A percentile compares a stretch with the other conserved stretches of the same genome.
These are phyloP conservation scores for Phaeosphaeriaceae sp. DNA, from an alignment of 2,329 filamentous ascomycete species.

Conservation along the genomic window DNA sequence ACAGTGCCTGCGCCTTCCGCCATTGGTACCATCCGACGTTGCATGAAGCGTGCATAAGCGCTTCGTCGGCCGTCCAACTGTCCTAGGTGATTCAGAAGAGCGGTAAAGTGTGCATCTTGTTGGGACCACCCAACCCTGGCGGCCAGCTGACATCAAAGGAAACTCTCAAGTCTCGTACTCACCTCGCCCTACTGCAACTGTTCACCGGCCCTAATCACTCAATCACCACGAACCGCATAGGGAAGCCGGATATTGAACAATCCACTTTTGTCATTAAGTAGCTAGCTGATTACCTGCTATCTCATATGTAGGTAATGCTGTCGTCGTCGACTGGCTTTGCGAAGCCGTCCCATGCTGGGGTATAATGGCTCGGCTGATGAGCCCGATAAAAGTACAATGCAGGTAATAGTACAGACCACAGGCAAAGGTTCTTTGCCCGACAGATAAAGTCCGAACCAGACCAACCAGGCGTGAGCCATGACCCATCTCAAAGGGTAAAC, in stretches of 20 bases:
- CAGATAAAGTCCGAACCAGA: slow-evolving; percentile 27
- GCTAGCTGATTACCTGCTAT: slow-evolving; percentile 41
- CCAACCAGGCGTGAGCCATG: slow-evolving; percentile 47
- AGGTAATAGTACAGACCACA: slow-evolving; percentile 50
- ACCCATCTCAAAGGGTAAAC: slow-evolving; percentile 37
- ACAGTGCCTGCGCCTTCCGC: slow-evolving; percentile 25
- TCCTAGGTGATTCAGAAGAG: slow-evolving; percentile 46
- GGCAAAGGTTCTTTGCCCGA: slow-evolving; percentile 29
- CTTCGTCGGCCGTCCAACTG: slow-evolving; percentile 29
- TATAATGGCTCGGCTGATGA: slow-evolving; percentile 42
- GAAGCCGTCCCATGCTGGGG: slow-evolving; percentile 31
- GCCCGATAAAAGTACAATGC: slow-evolving; percentile 50
- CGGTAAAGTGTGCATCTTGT: slow-evolving; percentile 47
- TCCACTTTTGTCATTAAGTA: slow-evolving; percentile 46
- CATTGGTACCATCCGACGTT: slow-evolving; percentile 36
- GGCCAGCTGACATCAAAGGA: slow-evolving; percentile 24
- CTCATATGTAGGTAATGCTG: slow-evolving; percentile 35
- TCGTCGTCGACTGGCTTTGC: slow-evolving; percentile 30
- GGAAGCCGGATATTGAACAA: slow-evolving; percentile 18
- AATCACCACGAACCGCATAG: slow-evolving; percentile 8
- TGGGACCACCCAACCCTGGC: slow-evolving; percentile 28
- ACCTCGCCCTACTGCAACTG: slow-evolving; percentile 13
- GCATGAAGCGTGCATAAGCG: slow-evolving; percentile 48
- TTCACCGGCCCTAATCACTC: slow-evolving; percentile 23
- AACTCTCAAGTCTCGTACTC: slow-evolving; percentile 13